phyloP scores from a whole-genome alignment of 2,329 filamentous ascomycete species.

The Diaporthe capsici region DNA sequence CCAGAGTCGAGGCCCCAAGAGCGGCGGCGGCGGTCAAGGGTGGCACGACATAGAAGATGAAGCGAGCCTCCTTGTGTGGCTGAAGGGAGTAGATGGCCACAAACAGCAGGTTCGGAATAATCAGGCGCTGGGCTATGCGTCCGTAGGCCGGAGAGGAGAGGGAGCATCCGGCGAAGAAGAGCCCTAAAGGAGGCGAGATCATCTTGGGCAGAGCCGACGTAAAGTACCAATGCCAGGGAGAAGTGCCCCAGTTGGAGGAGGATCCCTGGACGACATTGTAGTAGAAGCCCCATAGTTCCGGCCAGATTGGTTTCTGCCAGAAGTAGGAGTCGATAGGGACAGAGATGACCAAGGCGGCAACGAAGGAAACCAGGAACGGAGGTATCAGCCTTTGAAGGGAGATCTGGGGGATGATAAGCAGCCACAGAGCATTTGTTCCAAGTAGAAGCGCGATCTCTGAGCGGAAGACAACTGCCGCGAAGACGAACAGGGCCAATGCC shows the following conservation, averaged over 20 bases:
- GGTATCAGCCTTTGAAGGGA: constrained; percentile 71
- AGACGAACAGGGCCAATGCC: constrained; percentile 81
- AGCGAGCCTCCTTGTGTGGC: constrained; percentile 96
- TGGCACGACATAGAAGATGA: constrained; percentile 91
- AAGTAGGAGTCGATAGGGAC: constrained; percentile 91
- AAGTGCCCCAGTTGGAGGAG: constrained; percentile 89
- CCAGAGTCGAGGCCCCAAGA: constrained; percentile 79
- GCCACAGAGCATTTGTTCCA: constrained; percentile 73
- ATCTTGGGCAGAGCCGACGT: constrained; percentile 84
- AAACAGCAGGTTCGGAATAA: constrained; percentile 79
- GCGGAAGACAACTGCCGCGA: constrained; percentile 88
- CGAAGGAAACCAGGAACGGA: constrained; percentile 75
- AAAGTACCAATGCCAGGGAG: constrained; percentile 90
- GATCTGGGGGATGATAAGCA: constrained; percentile 70
- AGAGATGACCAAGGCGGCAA: constrained; percentile 77
- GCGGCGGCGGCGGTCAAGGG: constrained; percentile 83
- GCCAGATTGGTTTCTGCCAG: constrained; percentile 91
- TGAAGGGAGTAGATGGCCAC: constrained; percentile 86
- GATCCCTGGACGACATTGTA: constrained; percentile 91
- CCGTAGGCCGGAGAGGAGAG: constrained; percentile 63
- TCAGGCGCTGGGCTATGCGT: constrained; percentile 61
- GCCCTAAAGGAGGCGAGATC: constrained; percentile 82
- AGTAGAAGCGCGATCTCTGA: constrained; percentile 90
- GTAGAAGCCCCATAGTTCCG: constrained; percentile 89
- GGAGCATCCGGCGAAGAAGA: constrained; percentile 68